Evolutionary conservation across 2,329 filamentous ascomycete species (phyloP).

Genomic region (Claviceps africana): DNA sequence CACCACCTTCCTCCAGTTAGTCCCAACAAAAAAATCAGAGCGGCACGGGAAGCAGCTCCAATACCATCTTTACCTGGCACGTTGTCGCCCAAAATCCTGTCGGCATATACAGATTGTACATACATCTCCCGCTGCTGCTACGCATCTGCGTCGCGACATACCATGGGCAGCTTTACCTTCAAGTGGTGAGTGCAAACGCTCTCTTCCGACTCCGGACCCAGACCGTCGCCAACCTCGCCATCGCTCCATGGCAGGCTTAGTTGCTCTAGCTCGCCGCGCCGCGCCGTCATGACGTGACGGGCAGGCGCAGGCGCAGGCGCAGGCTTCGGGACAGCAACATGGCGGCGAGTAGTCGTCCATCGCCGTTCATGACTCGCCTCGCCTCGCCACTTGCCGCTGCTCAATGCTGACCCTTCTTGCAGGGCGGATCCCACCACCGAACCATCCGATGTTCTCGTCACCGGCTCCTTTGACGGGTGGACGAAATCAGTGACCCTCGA

Average conservation of each 20-base stretch:
- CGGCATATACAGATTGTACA: neutral
- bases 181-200: slow-evolving; percentile 42
- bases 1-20: too few species aligned
- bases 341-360: neutral
- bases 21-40: neutral
- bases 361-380: neutral
- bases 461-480: slow-evolving; percentile 93
- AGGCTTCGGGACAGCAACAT: neutral
- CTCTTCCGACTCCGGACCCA: neutral
- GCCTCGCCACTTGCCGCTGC: neutral
- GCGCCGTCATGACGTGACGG: neutral
- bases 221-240: neutral
- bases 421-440: slow-evolving; percentile 77
- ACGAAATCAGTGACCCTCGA: slow-evolving; percentile 71
- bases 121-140: neutral
- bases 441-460: slow-evolving; percentile 58
- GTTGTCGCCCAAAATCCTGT: neutral
- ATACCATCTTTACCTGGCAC: neutral
- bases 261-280: neutral
- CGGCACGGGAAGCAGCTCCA: neutral
- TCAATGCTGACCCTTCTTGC: slow-evolving; percentile 11
- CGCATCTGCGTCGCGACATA: slow-evolving; percentile 12
- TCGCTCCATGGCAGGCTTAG: neutral
- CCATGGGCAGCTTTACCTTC: slow-evolving; percentile 56
- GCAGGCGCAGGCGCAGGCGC: too few species aligned